Base-by-base conservation (phyloP, 768 basidiomycete genomes). In the Mycena maculata region DNA sequence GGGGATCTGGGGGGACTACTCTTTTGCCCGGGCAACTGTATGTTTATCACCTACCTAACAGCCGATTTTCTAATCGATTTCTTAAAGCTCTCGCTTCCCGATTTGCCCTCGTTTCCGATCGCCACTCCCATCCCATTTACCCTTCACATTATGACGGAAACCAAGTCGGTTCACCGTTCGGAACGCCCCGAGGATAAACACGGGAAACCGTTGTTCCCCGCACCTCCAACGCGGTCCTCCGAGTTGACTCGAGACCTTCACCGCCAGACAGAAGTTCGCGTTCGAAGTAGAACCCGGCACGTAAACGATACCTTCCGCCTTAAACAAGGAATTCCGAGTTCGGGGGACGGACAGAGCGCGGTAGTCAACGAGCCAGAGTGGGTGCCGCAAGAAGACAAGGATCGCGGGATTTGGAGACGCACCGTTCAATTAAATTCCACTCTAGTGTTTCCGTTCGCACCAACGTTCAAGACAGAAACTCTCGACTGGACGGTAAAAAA, bases 1-100 rank as follows among this genome's bases (percentile, higher is more conserved):
- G 20, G 64, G 64, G 4, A 58, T 70, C 22, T 70, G 64, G 64
- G 68, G 68, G 1, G 64, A 70, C 8, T 70, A 70, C 31, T 65
- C 68, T 11, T 56, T 47, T 63, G 68, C 56, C 3, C 60, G 50
- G 2, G 64, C 27, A 10, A 59, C 23, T 25, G 68, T 49, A 20
- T 12, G 48, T 42, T 22, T 25, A 10, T 12, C 13, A 11, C 4
- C 30, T n/a, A 27, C 20, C 20, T 33, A 27, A 18, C n/a, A n/a
- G n/a, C n/a, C n/a, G n/a, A n/a, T n/a, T n/a, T 25, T 41, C 44
- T 59, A 4, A 42, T 7, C 39, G 6, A 36, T 6, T 22, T 41
- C 52, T 15, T 41, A 1, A 10, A 70, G 68, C 33, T 70, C 30
- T 57, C 33, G 23, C 48, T 66, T 3, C 64, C 68, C 15, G 31